Conservation (phyloP, 1,284 basidiomycete species). For the Irpex lacteus region DNA sequence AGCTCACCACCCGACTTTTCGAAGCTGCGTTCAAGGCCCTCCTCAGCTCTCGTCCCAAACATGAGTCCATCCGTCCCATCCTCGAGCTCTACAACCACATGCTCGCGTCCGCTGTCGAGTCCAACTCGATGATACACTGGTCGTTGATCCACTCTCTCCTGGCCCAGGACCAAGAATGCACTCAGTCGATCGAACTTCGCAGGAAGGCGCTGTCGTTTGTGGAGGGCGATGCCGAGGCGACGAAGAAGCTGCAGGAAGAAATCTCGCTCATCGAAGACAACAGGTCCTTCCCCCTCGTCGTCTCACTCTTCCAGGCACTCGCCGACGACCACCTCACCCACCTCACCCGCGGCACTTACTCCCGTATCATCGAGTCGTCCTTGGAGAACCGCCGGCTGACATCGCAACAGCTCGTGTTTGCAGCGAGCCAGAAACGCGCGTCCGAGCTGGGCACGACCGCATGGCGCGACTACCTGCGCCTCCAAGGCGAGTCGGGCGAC, state of each 20-base stretch:
- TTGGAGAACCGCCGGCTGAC: neutral
- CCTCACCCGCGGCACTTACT: neutral
- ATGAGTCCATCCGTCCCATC: conserved; percentile 58
- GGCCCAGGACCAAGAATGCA: conserved; percentile 71
- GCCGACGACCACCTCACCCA: neutral
- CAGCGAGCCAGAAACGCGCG: neutral
- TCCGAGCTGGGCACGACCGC: neutral
- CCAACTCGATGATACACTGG: conserved; percentile 70
- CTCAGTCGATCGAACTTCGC: conserved; percentile 36
- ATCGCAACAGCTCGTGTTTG: neutral
- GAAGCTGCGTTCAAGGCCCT: conserved; percentile 67
- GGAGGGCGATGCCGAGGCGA: neutral
- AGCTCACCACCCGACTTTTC: conserved; percentile 45
- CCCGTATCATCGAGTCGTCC: neutral
- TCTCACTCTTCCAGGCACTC: neutral
- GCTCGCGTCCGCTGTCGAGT: conserved; percentile 62
- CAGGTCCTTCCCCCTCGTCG: neutral
- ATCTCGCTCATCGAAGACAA: neutral
- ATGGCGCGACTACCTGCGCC: neutral
- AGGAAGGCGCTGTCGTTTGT: conserved; percentile 20
- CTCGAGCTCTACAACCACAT: conserved; percentile 78
- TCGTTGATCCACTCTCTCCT: conserved; percentile 69
- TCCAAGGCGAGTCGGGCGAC: neutral
- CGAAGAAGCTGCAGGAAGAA: neutral
- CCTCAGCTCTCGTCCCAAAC: conserved; percentile 42